Base-by-base conservation (phyloP, 2,329 filamentous ascomycete species). In the Cercospora sp. region DNA sequence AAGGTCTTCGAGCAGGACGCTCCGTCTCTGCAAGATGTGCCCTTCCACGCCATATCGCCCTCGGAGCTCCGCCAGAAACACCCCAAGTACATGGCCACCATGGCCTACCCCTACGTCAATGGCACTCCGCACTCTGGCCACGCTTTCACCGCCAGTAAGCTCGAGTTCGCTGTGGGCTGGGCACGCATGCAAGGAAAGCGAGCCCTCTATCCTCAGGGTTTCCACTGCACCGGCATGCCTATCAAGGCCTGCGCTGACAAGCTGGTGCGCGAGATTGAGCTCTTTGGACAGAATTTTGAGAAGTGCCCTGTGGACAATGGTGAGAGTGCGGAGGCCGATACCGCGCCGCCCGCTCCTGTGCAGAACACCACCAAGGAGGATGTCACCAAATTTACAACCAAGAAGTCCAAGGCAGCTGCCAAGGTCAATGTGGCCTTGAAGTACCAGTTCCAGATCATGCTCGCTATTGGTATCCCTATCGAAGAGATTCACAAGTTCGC, bases 171-270 rank as follows among this genome's bases (percentile, higher is more conserved):
- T 67, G 88, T 91, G 26, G 93, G 94, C 53, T 94, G 93, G 77
- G 90, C 91, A 58, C 87, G 94, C 65, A 96, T 98, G 92, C 88
- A 93, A 79, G 95, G 95, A 77, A 94, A 94, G 84, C 87, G 90
- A 63, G 86, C 90, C 66, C 84, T 98, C 63, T 97, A 95, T 79
- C 95, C 95, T 66, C 90, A 95, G 77, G 95, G 94, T 33, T 99
- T 93, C 83, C 95, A 99, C 84, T 93, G 91, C 82, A 98, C 94
- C 0, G 95, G 95, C 75, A 96, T 99, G 90, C 93, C 94, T 57
- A 99, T 99, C 84, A 97, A 97, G 82, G 94, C 95, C 5, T 96
- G 92, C 76, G 93, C 95, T 64, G 94, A 99, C 84, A 98, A 98
- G 85, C 87, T 99, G 57, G 89, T 90, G 67, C 89, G 92, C 70